phyloP scores from a whole-genome alignment of 306 rosid genomes.

The Erythrophleum fordii region DNA sequence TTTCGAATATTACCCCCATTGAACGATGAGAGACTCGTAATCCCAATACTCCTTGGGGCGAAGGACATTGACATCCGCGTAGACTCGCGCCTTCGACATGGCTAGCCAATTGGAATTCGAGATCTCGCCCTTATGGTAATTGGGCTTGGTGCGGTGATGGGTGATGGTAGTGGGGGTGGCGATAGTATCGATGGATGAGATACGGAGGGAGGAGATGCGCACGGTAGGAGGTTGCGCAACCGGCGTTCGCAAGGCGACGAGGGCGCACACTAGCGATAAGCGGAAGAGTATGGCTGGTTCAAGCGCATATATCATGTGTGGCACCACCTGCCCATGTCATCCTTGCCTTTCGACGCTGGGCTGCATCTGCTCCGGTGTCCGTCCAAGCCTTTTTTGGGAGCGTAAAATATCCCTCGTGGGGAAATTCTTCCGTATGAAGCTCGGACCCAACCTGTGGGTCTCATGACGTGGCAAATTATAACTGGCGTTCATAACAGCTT shows the following conservation, averaged over 20 bases:
- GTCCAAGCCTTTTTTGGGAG: background rate
- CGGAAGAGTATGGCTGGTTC: constrained; percentile 38
- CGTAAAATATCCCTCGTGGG: background rate
- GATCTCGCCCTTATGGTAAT: constrained; percentile 34
- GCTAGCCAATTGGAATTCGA: constrained; percentile 23
- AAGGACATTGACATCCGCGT: constrained; percentile 70
- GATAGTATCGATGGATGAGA: constrained; percentile 32
- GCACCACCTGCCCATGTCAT: constrained; percentile 36
- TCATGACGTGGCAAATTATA: constrained; percentile 34
- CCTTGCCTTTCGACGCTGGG: constrained; percentile 30
- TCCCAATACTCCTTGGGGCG: constrained; percentile 92
- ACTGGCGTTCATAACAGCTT: constrained; percentile 3
- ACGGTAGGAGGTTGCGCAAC: constrained; percentile 61
- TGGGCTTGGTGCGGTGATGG: background rate
- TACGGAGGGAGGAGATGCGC: constrained; percentile 51
- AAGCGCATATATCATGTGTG: constrained; percentile 54
- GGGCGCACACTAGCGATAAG: constrained; percentile 49
- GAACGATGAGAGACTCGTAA: constrained; percentile 84
- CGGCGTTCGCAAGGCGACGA: constrained; percentile 49
- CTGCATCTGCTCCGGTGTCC: background rate
- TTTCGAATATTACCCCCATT: constrained; percentile 68
- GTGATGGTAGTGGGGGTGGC: constrained; percentile 15
- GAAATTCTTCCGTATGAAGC: constrained; percentile 1
- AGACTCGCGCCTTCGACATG: constrained; percentile 85
- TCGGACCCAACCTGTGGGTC: constrained; percentile 1